Evolutionary conservation across 1,284 basidiomycete genomes (phyloP).

Genomic region (Tylopilus sp.): DNA sequence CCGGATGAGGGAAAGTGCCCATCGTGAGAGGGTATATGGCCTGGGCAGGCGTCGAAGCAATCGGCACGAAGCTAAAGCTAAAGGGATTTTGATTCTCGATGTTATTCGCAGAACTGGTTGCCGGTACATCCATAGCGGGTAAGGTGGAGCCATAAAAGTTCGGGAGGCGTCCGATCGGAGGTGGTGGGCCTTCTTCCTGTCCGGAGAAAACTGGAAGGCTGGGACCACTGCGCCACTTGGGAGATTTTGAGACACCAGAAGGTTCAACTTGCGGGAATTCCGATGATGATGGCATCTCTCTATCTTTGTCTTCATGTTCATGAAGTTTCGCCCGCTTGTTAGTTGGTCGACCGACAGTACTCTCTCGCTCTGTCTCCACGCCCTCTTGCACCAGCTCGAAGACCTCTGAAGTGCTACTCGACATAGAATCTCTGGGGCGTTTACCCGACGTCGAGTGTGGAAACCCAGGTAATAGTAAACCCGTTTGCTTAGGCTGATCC

Average conservation of each 20-base stretch:
- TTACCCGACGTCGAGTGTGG: slow-evolving; percentile 54
- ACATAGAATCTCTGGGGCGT: slow-evolving; percentile 49
- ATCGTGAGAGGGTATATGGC: slow-evolving; percentile 36
- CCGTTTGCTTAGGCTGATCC: slow-evolving; percentile 22
- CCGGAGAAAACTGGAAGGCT: slow-evolving; percentile 45
- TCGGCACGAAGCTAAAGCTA: slow-evolving; percentile 50
- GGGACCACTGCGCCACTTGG: slow-evolving; percentile 24
- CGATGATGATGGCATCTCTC: slow-evolving; percentile 6
- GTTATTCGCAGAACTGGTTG: slow-evolving; percentile 45
- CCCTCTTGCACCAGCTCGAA: slow-evolving; percentile 41
- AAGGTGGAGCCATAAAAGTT: slow-evolving; percentile 46
- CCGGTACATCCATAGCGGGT: slow-evolving; percentile 29
- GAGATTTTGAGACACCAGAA: slow-evolving; percentile 2
- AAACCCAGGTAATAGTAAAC: slow-evolving; percentile 38
- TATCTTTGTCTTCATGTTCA: slow-evolving; percentile 12
- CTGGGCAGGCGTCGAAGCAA: slow-evolving; percentile 51
- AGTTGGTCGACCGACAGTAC: slow-evolving; percentile 38
- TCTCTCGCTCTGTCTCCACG: slow-evolving; percentile 37
- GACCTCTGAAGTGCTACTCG: slow-evolving; percentile 40
- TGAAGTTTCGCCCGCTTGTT: slow-evolving; percentile 50
- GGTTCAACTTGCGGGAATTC: slow-evolving; percentile 8
- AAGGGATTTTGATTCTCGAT: slow-evolving; percentile 53
- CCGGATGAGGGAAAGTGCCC: slow-evolving; percentile 59
- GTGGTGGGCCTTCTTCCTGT: slow-evolving; percentile 44
- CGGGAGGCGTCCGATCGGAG: slow-evolving; percentile 48